A percentile compares a stretch with the other conserved stretches of the same genome.
Conservation (phyloP, 306 rosid species). For the Citrullus colocynthis region DNA sequence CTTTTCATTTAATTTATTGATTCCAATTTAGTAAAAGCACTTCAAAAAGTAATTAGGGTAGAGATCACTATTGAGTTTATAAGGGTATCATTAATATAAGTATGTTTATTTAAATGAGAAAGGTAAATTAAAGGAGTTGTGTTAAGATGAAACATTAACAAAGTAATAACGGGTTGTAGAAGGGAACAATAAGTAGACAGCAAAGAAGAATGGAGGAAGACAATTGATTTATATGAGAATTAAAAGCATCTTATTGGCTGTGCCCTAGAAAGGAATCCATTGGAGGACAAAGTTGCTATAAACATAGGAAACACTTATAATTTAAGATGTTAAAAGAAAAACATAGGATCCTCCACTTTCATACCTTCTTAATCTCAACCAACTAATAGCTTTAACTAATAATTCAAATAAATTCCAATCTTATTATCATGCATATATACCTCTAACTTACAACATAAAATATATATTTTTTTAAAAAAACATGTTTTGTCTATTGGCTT, state of each 20-base stretch:
- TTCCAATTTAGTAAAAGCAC: not conserved
- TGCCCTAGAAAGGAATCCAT: not conserved
- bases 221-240: not conserved
- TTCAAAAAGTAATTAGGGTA: no score
- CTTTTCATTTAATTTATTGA: not conserved
- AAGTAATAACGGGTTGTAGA: not conserved
- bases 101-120: not conserved
- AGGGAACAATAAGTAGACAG: not conserved
- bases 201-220: not conserved
- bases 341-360: constrained; percentile 10
- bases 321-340: not conserved
- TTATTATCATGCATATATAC: no score
- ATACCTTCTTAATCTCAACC: constrained; percentile 10
- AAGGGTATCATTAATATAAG: not conserved
- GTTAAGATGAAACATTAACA: not conserved
- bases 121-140: not conserved
- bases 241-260: not conserved
- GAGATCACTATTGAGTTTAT: not conserved
- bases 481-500: no score
- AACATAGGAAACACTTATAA: constrained; percentile 47
- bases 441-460: no score
- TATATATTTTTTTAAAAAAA: no score
- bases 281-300: constrained; percentile 33
- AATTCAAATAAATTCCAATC: no score
- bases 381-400: not conserved